Evolutionary conservation across 2,329 filamentous ascomycete species (phyloP).

Genomic region (Elsinoe ampelina): DNA sequence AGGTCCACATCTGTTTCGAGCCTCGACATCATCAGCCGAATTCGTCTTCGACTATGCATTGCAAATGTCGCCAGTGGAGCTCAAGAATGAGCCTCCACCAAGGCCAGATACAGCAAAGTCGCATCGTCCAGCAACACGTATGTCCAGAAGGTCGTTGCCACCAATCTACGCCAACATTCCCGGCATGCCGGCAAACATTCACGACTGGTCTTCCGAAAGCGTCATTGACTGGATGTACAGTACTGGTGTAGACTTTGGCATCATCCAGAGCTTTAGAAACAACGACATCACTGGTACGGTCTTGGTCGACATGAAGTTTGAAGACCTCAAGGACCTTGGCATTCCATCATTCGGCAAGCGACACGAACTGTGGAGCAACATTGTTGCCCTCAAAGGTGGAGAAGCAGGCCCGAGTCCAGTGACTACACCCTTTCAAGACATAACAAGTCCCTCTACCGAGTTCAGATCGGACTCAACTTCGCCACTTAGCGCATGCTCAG

Average conservation of each 20-base stretch:
- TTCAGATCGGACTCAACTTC: not conserved
- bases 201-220: conserved; percentile 62
- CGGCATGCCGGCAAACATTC: conserved; percentile 36
- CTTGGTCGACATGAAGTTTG: conserved; percentile 81
- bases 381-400: conserved; percentile 54
- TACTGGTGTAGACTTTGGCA: conserved; percentile 63
- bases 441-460: conserved; percentile 18
- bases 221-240: conserved; percentile 82
- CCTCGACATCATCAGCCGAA: conserved; percentile 52
- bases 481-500: conserved; percentile 16
- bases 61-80: conserved; percentile 64
- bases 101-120: conserved; percentile 35
- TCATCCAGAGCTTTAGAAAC: conserved; percentile 75
- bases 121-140: conserved; percentile 20
- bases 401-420: conserved; percentile 34
- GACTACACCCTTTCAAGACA: conserved; percentile 41
- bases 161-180: conserved; percentile 13
- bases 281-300: conserved; percentile 90
- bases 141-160: conserved; percentile 4
- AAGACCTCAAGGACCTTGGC: conserved; percentile 72
- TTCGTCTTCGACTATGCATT: conserved; percentile 45
- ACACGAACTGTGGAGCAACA: conserved; percentile 71
- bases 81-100: conserved; percentile 45
- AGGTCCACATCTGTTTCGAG: conserved; percentile 79
- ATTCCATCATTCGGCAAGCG: conserved; percentile 75